Base-by-base conservation (phyloP, 768 basidiomycete genomes). In the Cystofilobasidium capitatum region DNA sequence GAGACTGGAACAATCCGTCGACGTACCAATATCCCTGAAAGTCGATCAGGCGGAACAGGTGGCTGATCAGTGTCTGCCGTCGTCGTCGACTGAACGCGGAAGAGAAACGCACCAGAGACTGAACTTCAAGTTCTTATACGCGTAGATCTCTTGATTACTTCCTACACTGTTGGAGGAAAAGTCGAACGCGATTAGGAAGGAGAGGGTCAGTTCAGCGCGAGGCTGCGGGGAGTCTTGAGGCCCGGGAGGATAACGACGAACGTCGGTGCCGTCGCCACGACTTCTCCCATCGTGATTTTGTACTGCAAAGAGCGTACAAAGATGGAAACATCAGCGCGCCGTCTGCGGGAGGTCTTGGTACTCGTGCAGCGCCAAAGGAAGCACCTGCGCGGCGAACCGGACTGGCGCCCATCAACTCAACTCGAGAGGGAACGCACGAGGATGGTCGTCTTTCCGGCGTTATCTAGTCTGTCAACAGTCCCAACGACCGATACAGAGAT, bases 231-330 rank as follows among this genome's bases (percentile, higher is more conserved):
- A 2, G 35, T 58, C n/a, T n/a, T n/a, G n/a, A n/a, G n/a, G 58
- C 14, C 17, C 6, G 17, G 7, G 20, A n/a, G 17, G 2, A n/a
- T n/a, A 31, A 17, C 0, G 40, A 44, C 33, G 3, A n/a, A 35
- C 8, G 68, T 69, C 0, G 68, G 68, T 0, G 68, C 68, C 35
- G 68, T 69, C 2, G 68, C 42, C 24, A 69, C 68, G 55, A 69
- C 62, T 37, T 69, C 68, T 26, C 63, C 63, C 58, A 69, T 49
- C 45, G 55, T 36, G n/a, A 40, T 58, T n/a, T 55, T 55, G 57
- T 58, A 58, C 64, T 45, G 47, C 40, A 20, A 42, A 10, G 40
- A 10, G 10, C 40, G 10, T 42, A 42, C 10, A 42, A 10, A 10
- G 40, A 42, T 42, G 40, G 40, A 10, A 20, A 20, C 10, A 20